phyloP scores from a whole-genome alignment of 139 green algal genomes.

The Haematococcus lacustris region DNA sequence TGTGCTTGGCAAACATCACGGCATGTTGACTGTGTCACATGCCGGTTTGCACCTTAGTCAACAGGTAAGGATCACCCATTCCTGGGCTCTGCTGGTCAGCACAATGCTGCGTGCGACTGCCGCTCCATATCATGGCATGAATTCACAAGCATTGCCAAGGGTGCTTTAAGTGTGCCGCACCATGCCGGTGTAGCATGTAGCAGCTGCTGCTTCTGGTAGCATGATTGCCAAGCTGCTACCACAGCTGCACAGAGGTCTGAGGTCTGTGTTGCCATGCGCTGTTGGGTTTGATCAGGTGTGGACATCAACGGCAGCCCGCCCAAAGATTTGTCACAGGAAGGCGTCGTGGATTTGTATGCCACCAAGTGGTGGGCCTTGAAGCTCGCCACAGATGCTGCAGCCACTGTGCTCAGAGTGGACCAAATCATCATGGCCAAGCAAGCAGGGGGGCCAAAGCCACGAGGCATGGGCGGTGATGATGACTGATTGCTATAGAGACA shows the following conservation, averaged over 20 bases:
- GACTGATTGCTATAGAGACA: no score
- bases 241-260: background rate
- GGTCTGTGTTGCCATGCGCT: background rate
- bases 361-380: constrained; percentile 95
- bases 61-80: no score
- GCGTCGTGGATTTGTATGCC: constrained; percentile 68
- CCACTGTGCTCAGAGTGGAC: constrained; percentile 93
- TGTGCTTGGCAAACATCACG: background rate
- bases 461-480: constrained; percentile 20
- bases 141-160: background rate
- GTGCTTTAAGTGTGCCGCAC: background rate
- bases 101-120: no score
- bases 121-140: no score
- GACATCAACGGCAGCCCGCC: constrained; percentile 74
- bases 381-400: constrained; percentile 84
- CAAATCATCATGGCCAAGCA: constrained; percentile 98
- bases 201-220: background rate
- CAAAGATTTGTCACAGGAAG: constrained; percentile 53
- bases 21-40: background rate
- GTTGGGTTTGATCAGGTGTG: constrained; percentile 64
- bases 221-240: background rate
- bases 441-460: constrained; percentile 74
- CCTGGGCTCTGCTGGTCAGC: no score
- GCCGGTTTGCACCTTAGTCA: no score
- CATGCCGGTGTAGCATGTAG: background rate